Evolutionary conservation across 1,284 basidiomycete genomes (phyloP).

Genomic region (Moniliella sp.): DNA sequence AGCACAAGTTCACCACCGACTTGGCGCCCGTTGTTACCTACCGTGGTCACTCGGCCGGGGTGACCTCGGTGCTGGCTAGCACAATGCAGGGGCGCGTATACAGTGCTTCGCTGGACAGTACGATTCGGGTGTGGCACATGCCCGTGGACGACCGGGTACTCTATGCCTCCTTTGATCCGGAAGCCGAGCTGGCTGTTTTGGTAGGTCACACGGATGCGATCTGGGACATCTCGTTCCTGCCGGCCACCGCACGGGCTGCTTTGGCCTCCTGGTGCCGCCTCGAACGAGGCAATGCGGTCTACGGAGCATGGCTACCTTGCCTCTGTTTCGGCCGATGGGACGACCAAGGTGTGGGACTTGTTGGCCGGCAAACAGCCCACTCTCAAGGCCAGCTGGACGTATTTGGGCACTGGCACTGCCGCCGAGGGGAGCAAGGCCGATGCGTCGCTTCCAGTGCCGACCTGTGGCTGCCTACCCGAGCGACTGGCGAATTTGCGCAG

Average conservation of each 20-base stretch:
- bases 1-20: no score
- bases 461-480: slow-evolving; percentile 53
- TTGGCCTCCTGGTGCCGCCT: no score
- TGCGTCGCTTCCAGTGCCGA: slow-evolving; percentile 42
- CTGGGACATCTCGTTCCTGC: slow-evolving; percentile 50
- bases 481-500: slow-evolving; percentile 38
- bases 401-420: slow-evolving; percentile 33
- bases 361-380: slow-evolving; percentile 34
- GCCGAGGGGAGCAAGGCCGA: slow-evolving; percentile 36
- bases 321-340: slow-evolving; percentile 70
- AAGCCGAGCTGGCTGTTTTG: slow-evolving; percentile 53
- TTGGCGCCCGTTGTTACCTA: slow-evolving; percentile 74
- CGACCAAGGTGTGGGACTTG: slow-evolving; percentile 61
- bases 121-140: slow-evolving; percentile 70
- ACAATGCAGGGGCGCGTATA: slow-evolving; percentile 55
- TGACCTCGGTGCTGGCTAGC: slow-evolving; percentile 69
- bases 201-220: slow-evolving; percentile 82
- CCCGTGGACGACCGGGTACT: slow-evolving; percentile 25
- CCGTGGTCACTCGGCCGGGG: slow-evolving; percentile 72
- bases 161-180: slow-evolving; percentile 68
- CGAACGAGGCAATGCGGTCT: no score
- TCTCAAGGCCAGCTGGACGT: slow-evolving; percentile 52
- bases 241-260: neutral
- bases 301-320: no score
- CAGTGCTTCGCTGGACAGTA: slow-evolving; percentile 76